Percentiles rank a stretch among this genome's conserved stretches.
Evolutionary conservation across 2,329 filamentous ascomycete species (phyloP).

Genomic region (Pyricularia pennisetigena): DNA sequence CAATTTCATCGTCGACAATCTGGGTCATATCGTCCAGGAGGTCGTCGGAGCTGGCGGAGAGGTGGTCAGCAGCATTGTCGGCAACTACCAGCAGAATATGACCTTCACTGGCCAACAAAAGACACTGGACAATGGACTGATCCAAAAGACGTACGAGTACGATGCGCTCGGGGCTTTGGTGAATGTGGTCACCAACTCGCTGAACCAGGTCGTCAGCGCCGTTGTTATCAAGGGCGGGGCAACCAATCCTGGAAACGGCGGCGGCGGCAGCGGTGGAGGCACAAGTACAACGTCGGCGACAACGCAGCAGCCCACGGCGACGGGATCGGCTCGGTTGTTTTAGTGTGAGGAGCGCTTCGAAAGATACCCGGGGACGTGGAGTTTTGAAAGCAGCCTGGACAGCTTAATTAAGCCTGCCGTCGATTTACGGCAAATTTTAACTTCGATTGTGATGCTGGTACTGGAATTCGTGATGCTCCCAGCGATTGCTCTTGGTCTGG

Average conservation of each 20-base stretch:
- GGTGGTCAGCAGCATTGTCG: conserved; percentile 41
- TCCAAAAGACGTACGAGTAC: conserved; percentile 43
- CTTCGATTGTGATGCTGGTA: not conserved
- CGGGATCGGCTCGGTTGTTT: not conserved
- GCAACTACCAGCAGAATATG: conserved; percentile 50
- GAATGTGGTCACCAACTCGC: conserved; percentile 43
- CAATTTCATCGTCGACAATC: conserved; percentile 48
- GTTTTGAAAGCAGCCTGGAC: not conserved
- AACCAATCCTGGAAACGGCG: not conserved
- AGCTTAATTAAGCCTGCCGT: not conserved
- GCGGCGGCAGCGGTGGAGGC: conserved; percentile 6
- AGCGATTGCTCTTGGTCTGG: not conserved
- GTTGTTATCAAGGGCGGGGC: conserved; percentile 18
- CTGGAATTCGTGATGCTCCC: not conserved
- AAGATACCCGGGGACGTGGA: not conserved
- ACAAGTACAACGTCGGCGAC: conserved; percentile 4
- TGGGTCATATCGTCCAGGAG: conserved; percentile 54
- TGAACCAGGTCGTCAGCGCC: conserved; percentile 44
- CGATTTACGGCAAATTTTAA: not conserved
- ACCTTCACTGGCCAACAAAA: conserved; percentile 31
- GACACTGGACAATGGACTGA: conserved; percentile 22
- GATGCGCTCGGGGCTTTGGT: conserved; percentile 38
- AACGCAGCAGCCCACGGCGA: conserved; percentile 1
- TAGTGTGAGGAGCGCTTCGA: not conserved
- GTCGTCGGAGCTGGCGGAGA: conserved; percentile 35